Conservation (phyloP, 805 yeast species). For the Cephaloascus albidus region DNA sequence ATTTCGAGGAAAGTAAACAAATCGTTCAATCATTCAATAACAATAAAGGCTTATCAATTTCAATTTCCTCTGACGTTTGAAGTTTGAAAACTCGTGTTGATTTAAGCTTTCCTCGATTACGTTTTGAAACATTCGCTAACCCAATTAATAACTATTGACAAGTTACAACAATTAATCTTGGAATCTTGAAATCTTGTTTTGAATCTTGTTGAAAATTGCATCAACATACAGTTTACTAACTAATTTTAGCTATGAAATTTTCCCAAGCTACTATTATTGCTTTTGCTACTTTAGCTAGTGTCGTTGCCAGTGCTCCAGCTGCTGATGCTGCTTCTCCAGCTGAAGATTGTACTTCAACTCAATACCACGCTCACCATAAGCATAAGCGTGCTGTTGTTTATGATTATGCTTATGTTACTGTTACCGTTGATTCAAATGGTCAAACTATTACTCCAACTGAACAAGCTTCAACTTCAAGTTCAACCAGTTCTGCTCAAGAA, state of each 20-base stretch:
- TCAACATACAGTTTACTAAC: background rate
- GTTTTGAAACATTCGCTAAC: too few species aligned
- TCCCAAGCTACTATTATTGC: constrained; percentile 10
- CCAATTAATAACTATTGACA: too few species aligned
- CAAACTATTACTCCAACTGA: background rate
- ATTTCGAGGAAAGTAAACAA: too few species aligned
- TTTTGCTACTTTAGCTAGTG: constrained; percentile 9
- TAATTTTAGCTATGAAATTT: constrained; percentile 9
- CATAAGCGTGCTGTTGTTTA: constrained; percentile 50
- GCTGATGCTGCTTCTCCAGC: constrained; percentile 20
- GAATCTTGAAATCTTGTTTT: too few species aligned
- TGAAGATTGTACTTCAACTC: constrained; percentile 30
- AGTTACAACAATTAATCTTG: too few species aligned
- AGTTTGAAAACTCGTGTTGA: background rate
- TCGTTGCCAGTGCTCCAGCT: constrained; percentile 7
- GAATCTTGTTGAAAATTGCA: too few species aligned
- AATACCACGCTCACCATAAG: constrained; percentile 50
- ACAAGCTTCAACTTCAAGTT: background rate
- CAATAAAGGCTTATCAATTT: too few species aligned
- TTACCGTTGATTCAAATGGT: background rate
- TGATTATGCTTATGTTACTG: constrained; percentile 20
- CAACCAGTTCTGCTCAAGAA: background rate
- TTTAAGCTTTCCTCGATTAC: background rate
- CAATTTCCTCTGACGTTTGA: too few species aligned
- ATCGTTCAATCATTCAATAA: too few species aligned